Percentiles rank a stretch among this genome's conserved stretches.
phyloP scores from a whole-genome alignment of 495 filamentous ascomycete species.

The Lasiosphaeriaceae sp. region DNA sequence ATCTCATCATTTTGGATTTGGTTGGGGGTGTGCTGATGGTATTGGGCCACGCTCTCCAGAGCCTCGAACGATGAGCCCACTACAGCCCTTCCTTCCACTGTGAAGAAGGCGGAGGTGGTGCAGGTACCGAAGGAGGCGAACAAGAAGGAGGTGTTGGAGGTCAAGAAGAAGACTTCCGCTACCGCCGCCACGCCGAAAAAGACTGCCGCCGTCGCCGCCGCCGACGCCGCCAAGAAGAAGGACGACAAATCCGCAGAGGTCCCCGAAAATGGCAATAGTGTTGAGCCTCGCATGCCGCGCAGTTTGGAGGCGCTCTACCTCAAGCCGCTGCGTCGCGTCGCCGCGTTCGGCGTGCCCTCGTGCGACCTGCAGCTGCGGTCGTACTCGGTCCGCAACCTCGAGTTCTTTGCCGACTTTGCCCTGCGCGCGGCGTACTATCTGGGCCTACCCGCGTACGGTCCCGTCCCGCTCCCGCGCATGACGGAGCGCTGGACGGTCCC shows the following conservation, averaged over 20 bases:
- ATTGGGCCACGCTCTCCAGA: no score
- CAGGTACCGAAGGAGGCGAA: no score
- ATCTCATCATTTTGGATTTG: no score
- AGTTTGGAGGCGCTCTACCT: constrained; percentile 72
- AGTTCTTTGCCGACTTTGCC: constrained; percentile 94
- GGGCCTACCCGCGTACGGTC: constrained; percentile 78
- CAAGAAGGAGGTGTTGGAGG: no score
- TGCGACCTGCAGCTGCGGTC: constrained; percentile 93
- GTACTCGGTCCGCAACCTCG: constrained; percentile 84
- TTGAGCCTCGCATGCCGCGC: constrained; percentile 27
- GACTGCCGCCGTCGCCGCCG: no score
- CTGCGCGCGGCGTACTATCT: constrained; percentile 93
- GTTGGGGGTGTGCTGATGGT: no score
- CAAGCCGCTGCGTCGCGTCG: constrained; percentile 70
- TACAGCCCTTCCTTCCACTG: no score
- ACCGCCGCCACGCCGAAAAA: no score
- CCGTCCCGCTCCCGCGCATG: constrained; percentile 82
- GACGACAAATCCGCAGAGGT: no score
- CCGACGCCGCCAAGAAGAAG: not conserved
- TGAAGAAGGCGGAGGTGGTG: no score
- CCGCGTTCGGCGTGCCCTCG: constrained; percentile 70
- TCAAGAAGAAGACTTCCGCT: not conserved
- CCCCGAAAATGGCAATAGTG: no score
- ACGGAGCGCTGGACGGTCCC: constrained; percentile 94
- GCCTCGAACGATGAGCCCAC: no score